Conservation (phyloP, 306 rosid genomes). For the Amphicarpaea edgeworthii region DNA sequence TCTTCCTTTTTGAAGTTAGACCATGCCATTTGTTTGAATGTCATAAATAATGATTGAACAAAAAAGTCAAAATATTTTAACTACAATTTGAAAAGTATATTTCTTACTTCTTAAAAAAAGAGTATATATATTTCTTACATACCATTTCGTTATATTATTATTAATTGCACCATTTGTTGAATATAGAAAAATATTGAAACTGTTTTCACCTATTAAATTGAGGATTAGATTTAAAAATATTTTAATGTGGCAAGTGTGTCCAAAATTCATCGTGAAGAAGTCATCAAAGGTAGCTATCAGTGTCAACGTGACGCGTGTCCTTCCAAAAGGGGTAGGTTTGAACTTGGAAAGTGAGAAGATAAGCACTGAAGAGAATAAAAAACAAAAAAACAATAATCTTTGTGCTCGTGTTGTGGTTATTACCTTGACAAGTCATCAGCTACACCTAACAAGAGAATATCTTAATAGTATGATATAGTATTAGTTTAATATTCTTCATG, state of each 20-base stretch:
- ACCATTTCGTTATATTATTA: neutral
- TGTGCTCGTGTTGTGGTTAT: slow-evolving; percentile 46
- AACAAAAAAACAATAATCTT: neutral
- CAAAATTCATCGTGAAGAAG: neutral
- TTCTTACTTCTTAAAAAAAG: too few species aligned
- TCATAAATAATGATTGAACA: neutral
- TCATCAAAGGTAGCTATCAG: slow-evolving; percentile 38
- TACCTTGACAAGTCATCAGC: neutral
- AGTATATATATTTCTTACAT: neutral
- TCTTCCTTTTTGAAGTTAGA: neutral
- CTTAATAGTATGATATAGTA: too few species aligned
- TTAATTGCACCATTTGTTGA: neutral
- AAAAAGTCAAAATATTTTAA: slow-evolving; percentile 15
- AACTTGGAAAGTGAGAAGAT: slow-evolving; percentile 49
- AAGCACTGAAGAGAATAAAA: slow-evolving; percentile 50
- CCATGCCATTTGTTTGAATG: slow-evolving; percentile 13
- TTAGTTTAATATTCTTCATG: too few species aligned
- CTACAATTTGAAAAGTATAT: neutral
- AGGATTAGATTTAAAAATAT: neutral
- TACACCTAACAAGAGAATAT: neutral
- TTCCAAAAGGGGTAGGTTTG: slow-evolving; percentile 43
- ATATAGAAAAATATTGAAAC: neutral
- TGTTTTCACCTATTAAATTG: neutral
- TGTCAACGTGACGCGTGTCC: slow-evolving; percentile 66
- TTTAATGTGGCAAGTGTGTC: too few species aligned